Evolutionary conservation across 2,329 filamentous ascomycete species (phyloP).

Genomic region (Talaromyces islandicus): DNA sequence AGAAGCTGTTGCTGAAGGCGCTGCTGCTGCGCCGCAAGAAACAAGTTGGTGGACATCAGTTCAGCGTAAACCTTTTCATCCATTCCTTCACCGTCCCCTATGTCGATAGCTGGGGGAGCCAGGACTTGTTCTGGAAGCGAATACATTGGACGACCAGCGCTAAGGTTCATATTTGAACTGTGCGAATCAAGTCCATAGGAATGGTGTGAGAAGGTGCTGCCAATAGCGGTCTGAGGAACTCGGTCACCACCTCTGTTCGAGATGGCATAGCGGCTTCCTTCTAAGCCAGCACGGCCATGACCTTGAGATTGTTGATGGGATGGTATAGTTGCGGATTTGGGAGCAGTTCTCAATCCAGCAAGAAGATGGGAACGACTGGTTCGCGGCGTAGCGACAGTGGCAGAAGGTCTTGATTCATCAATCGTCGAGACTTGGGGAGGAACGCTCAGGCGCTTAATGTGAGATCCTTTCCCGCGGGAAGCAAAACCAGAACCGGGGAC

Average conservation of each 20-base stretch:
- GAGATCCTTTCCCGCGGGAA: slow-evolving; percentile 75
- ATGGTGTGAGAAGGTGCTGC: slow-evolving; percentile 46
- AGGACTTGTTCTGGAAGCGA: slow-evolving; percentile 67
- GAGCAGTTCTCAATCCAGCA: slow-evolving; percentile 86
- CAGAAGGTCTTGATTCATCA: slow-evolving; percentile 59
- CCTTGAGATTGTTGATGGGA: slow-evolving; percentile 52
- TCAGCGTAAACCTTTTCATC: slow-evolving; percentile 85
- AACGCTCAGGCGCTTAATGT: slow-evolving; percentile 81
- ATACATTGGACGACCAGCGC: slow-evolving; percentile 56
- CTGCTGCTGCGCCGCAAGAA: slow-evolving; percentile 90
- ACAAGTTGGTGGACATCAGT: slow-evolving; percentile 83
- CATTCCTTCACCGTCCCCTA: slow-evolving; percentile 64
- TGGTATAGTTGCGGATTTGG: slow-evolving; percentile 74
- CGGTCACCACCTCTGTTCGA: slow-evolving; percentile 36
- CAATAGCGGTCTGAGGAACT: slow-evolving; percentile 56
- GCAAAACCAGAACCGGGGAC: slow-evolving; percentile 76
- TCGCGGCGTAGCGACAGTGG: slow-evolving; percentile 71
- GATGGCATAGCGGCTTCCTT: slow-evolving; percentile 42
- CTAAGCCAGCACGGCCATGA: slow-evolving; percentile 43
- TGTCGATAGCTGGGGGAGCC: slow-evolving; percentile 67
- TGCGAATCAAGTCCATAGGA: slow-evolving; percentile 27
- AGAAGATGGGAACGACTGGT: slow-evolving; percentile 93
- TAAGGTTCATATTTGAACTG: slow-evolving; percentile 13
- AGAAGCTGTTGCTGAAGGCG: slow-evolving; percentile 89
- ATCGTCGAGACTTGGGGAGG: slow-evolving; percentile 67